Percentiles rank a stretch among this genome's conserved stretches.
Conservation (phyloP, 257 asterid genomes). For the Lithospermum erythrorhizon region DNA sequence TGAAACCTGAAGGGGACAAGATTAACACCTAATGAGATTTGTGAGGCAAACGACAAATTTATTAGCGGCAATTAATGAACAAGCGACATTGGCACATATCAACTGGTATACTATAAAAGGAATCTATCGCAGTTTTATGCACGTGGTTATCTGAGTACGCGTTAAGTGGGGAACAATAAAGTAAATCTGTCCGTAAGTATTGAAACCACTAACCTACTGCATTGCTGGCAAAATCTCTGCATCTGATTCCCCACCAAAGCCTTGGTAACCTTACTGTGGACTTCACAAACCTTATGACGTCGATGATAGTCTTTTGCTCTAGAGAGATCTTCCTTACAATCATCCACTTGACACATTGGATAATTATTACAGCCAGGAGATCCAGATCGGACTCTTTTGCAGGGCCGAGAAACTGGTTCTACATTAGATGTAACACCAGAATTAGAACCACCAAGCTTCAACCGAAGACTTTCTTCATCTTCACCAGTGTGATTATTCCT, state of each 20-base stretch:
- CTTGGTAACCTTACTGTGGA: constrained; percentile 3
- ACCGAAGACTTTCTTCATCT: constrained; percentile 1
- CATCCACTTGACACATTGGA: constrained; percentile 11
- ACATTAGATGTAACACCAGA: constrained; percentile 1
- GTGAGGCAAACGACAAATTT: too few relatives aligned
- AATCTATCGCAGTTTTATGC: background rate
- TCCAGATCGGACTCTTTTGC: background rate
- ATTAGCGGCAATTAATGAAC: background rate
- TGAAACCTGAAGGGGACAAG: constrained; percentile 56
- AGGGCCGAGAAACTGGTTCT: background rate
- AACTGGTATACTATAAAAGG: too few relatives aligned
- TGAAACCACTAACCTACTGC: constrained; percentile 6
- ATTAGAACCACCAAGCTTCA: constrained; percentile 11
- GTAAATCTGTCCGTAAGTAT: background rate
- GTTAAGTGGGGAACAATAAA: background rate
- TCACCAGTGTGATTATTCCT: background rate
- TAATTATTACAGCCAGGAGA: background rate
- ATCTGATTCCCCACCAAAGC: background rate
- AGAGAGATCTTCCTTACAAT: constrained; percentile 6
- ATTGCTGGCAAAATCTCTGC: constrained; percentile 14
- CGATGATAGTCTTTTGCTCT: constrained; percentile 7
- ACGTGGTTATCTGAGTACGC: background rate
- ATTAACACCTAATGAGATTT: background rate
- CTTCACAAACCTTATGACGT: constrained; percentile 11
- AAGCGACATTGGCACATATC: background rate